Conservation (phyloP, 2,329 filamentous ascomycete species). For the Pezicula radicicola region DNA sequence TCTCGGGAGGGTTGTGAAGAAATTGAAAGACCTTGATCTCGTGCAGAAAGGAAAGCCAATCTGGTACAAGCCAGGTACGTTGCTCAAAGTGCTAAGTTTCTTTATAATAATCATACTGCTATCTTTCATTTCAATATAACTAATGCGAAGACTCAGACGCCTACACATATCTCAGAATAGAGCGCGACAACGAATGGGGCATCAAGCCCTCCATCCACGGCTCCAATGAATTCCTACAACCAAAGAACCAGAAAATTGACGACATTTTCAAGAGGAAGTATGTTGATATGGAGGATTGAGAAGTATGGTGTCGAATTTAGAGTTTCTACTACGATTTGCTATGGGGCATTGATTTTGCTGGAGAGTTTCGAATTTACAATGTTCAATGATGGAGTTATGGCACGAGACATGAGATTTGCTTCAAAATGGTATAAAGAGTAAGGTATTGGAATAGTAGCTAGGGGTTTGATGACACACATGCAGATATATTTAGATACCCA, state of each 20-base stretch:
- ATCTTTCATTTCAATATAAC: neutral
- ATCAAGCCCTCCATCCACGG: conserved; percentile 57
- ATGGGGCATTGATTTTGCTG: neutral
- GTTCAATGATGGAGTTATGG: neutral
- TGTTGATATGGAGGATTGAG: neutral
- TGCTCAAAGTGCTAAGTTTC: conserved; percentile 17
- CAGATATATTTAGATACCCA: neutral
- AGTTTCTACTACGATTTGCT: neutral
- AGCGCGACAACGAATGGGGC: conserved; percentile 57
- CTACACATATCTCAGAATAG: conserved; percentile 64
- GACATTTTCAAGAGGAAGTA: neutral
- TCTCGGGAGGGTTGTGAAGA: conserved; percentile 63
- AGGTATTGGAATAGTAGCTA: no score
- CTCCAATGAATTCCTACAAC: conserved; percentile 35
- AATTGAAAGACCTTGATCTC: conserved; percentile 60
- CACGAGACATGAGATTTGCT: no score
- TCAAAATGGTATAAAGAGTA: no score
- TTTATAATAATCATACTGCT: no score
- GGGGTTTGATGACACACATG: no score
- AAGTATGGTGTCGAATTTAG: neutral
- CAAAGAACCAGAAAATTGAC: neutral
- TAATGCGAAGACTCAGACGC: conserved; percentile 45
- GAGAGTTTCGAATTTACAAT: neutral
- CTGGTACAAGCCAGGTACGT: conserved; percentile 63
- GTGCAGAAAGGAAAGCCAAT: conserved; percentile 50